Conservation (phyloP, 1,139 yeast genomes). For the Taphrina flavorubra region DNA sequence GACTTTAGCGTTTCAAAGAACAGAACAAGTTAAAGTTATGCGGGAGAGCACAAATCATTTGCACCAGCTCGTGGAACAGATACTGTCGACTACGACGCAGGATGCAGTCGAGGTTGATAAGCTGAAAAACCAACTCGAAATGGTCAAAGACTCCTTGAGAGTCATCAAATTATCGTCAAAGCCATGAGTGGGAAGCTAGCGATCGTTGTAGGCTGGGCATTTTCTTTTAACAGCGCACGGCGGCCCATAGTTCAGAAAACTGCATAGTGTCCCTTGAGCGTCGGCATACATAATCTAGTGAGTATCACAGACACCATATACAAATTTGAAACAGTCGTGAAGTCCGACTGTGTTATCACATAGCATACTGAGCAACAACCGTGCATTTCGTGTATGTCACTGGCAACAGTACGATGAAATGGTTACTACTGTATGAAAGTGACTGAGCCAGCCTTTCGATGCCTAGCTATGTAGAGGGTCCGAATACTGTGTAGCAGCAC, state of each 20-base stretch:
- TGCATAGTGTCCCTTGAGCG: not conserved
- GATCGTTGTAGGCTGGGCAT: not conserved
- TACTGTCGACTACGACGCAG: not conserved
- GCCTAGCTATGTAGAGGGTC: not conserved
- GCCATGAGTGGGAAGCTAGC: not conserved
- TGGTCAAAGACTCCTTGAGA: constrained; percentile 8
- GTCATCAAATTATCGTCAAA: constrained; percentile 3
- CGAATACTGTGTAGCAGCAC: not conserved
- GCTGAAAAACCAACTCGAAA: not conserved
- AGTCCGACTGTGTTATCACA: no score
- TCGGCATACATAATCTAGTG: not conserved
- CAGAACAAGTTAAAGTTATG: not conserved
- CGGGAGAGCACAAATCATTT: constrained; percentile 1
- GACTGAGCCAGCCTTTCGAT: no score
- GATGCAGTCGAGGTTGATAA: constrained; percentile 4
- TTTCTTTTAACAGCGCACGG: not conserved
- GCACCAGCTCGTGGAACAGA: not conserved
- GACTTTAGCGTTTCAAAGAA: not conserved
- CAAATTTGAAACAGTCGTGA: no score
- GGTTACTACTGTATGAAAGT: no score
- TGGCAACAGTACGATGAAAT: no score
- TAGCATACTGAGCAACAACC: no score
- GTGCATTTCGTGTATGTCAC: no score
- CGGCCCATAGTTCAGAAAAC: not conserved
- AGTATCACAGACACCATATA: no score